Evolutionary conservation across 352 stramenopile species (phyloP), one percentile per base, ranked within the genome.

Genomic region (Elongisporangium anandrum): DNA sequence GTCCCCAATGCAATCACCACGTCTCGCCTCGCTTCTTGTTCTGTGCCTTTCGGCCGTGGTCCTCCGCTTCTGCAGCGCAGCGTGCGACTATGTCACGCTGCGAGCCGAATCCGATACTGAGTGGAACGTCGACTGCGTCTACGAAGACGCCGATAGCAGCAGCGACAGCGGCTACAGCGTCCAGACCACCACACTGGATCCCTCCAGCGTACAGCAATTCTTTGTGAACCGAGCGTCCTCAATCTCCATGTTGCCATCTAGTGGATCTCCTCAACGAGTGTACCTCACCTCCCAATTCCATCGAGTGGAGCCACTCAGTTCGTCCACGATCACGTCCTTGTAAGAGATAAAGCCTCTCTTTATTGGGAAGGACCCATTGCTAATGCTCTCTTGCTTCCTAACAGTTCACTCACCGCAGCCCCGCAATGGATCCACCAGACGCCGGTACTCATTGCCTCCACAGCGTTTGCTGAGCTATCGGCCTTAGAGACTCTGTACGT

Each of bases 401-500:
- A 50, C 17, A 66, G 60, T 47, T 79, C 71, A 10, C 51, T 88
- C 26, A 47, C 60, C 17, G 65, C 77, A 39, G 71, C 66, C 39
- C 54, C 75, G 9, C 52, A 52, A 19, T 85, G 61, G 45, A 61
- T 72, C 15, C 78, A 79, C 17, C 57, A 50, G 10, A 57, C 60
- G 1, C 73, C 68, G 16, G 72, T 88, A 34, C 60, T 8, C 0
- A 73, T 88, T 51, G 53, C 55, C 0, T 29, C 73, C 8, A 65
- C 68, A n/a, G 73, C 75, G 7, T 85, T 88, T 57, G 57, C 65
- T 1, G 45, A 72, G 51, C 66, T 88, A 3, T 66, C 64, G 0
- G 54, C 65, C 0, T 65, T 88, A 7, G 51, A 83, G 67, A 65
- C 45, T 16, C 61, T 88, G 78, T 88, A 75, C 54, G 75, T 56